Percentiles rank a stretch among this genome's conserved stretches.
Evolutionary conservation across 352 stramenopile genomes (phyloP).

Genomic region (Pythium brachiatum): DNA sequence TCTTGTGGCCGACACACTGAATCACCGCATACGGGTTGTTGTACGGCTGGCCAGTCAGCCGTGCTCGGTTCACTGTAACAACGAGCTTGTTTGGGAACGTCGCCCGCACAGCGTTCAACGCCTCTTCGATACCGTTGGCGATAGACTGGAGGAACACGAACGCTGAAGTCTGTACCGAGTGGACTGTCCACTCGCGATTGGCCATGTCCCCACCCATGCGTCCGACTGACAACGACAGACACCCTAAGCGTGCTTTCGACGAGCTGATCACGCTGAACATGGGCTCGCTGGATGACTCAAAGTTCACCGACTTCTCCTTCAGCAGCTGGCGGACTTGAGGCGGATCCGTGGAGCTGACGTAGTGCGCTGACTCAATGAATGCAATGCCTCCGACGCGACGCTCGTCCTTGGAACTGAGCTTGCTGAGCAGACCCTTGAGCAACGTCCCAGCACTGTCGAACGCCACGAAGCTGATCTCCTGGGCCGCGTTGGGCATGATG

Average conservation of each 20-base stretch:
- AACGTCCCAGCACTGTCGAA: conserved; percentile 67
- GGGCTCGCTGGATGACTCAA: conserved; percentile 73
- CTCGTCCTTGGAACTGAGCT: conserved; percentile 53
- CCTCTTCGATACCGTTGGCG: conserved; percentile 66
- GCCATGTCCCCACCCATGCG: conserved; percentile 61
- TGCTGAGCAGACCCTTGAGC: conserved; percentile 69
- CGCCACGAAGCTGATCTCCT: conserved; percentile 85
- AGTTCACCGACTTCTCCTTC: conserved; percentile 74
- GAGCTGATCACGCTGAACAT: conserved; percentile 85
- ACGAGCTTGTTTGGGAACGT: conserved; percentile 90
- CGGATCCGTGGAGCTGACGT: conserved; percentile 57
- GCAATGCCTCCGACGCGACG: conserved; percentile 71
- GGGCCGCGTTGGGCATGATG: conserved; percentile 71
- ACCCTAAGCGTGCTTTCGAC: conserved; percentile 67
- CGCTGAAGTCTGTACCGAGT: conserved; percentile 83
- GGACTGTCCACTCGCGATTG: conserved; percentile 80
- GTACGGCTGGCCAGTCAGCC: conserved; percentile 81
- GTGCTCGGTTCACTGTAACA: conserved; percentile 82
- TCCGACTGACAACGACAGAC: conserved; percentile 75
- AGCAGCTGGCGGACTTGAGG: conserved; percentile 56
- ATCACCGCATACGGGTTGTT: conserved; percentile 86
- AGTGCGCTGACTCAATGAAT: conserved; percentile 83
- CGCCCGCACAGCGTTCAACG: conserved; percentile 69
- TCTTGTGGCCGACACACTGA: conserved; percentile 81
- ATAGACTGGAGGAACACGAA: conserved; percentile 88